These are phyloP conservation scores for Kodamaea fungicola DNA, from an alignment of 1,139 yeast genomes.

Conservation along the genomic window DNA sequence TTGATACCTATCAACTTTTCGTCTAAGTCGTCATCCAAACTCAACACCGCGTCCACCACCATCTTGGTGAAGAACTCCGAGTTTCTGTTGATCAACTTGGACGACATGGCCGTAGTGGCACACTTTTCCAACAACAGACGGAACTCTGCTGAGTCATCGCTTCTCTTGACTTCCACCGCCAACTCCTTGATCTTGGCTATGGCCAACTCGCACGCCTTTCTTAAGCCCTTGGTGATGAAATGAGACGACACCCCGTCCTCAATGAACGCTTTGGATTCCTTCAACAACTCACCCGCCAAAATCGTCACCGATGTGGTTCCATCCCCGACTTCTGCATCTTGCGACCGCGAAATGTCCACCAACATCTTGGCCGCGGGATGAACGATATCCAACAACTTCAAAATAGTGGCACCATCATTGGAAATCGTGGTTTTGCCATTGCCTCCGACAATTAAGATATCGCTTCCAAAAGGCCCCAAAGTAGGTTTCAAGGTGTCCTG, in stretches of 20 bases:
- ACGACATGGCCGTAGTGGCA: slow-evolving; percentile 96
- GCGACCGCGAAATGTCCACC: slow-evolving; percentile 93
- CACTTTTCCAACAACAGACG: slow-evolving; percentile 83
- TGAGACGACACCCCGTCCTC: slow-evolving; percentile 96
- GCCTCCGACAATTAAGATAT: slow-evolving; percentile 79
- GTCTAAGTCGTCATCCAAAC: slow-evolving; percentile 81
- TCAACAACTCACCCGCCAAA: slow-evolving; percentile 89
- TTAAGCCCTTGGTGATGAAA: slow-evolving; percentile 81
- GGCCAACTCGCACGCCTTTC: slow-evolving; percentile 78
- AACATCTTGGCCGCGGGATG: slow-evolving; percentile 97
- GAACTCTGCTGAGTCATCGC: slow-evolving; percentile 46
- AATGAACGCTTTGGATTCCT: slow-evolving; percentile 83
- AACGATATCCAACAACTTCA: slow-evolving; percentile 87
- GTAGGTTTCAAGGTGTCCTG: slow-evolving; percentile 95
- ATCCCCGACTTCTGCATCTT: slow-evolving; percentile 98
- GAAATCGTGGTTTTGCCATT: slow-evolving; percentile 91
- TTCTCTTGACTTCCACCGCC: slow-evolving; percentile 62
- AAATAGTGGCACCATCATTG: slow-evolving; percentile 96
- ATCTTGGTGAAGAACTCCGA: slow-evolving; percentile 87
- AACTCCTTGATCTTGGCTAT: slow-evolving; percentile 69
- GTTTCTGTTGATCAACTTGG: slow-evolving; percentile 85
- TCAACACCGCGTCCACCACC: slow-evolving; percentile 93
- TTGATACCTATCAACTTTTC: slow-evolving; percentile 91
- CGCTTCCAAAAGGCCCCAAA: slow-evolving; percentile 96
- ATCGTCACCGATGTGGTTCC: slow-evolving; percentile 97